Evolutionary conservation across 495 filamentous ascomycete genomes (phyloP), one percentile per base, ranked within the genome.

Genomic region (Podospora bellae-mahoneyi): DNA sequence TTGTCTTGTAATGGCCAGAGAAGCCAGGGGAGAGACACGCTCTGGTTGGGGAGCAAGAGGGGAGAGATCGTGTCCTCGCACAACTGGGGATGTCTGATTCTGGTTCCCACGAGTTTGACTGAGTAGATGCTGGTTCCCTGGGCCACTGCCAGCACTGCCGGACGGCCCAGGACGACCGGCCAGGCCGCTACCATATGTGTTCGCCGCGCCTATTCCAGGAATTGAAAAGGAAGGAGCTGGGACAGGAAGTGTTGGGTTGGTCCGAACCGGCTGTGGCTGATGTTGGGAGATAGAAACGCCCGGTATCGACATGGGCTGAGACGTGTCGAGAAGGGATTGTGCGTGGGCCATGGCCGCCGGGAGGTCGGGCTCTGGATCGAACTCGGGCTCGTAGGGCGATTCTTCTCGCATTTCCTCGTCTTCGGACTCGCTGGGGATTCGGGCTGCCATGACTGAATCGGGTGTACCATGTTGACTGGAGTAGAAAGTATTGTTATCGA

Each of bases 401-500:
- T 66, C 71, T 66, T 77, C 75, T 60, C 76, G 78, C 75, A 80
- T 75, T 66, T 79, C 75, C 60, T 81, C 74, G 66, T 84, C 83
- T 68, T 81, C 83, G 18, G 80, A 69, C 63, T 80, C 75, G 67
- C 77, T 75, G 48, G 76, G 82, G 19, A 78, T 65, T 59, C 80
- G 80, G 18, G 81, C 78, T 9, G 78, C 74, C 64, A 75, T 74
- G 60, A 74, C 78, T 2, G 78, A 78, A 55, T 82, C 78, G 48
- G 84, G 83, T 0, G 83, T 84, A 65, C 83, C 82, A 75, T 81
- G 78, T 80, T 88, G 89, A 82, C 92, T 96, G 60, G 93, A 96
- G 80, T 97, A 97, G 78, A 95, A 94, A n/a, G 92, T 93, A 71
- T 95, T 93, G 73, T 94, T 90, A 78, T 97, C 93, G 78, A 92